A percentile compares a stretch with the other conserved stretches of the same genome.
Evolutionary conservation across 208 protist species (phyloP).

Genomic region (Acanthamoeba divionensis): DNA sequence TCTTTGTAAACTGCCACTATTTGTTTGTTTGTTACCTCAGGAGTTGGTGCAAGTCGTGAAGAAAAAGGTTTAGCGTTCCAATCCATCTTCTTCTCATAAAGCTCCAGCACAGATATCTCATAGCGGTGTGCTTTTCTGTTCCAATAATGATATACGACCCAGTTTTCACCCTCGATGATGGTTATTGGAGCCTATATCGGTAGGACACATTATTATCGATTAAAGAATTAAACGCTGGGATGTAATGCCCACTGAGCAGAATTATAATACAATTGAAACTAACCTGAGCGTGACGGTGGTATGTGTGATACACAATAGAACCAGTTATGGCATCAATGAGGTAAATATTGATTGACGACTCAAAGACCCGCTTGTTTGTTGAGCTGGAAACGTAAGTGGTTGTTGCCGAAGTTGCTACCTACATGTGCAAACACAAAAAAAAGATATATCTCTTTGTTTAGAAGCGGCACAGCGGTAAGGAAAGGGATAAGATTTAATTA

Average conservation of each 20-base stretch:
- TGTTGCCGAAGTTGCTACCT: neutral
- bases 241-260: too few species aligned
- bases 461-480: neutral
- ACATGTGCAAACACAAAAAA: neutral
- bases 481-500: neutral
- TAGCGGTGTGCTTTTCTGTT: conserved; percentile 35
- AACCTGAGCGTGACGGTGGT: neutral
- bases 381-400: neutral
- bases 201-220: neutral
- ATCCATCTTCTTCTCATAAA: conserved; percentile 59
- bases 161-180: conserved; percentile 64
- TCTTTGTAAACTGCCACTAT: neutral
- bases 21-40: neutral
- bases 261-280: neutral
- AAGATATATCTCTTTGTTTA: neutral
- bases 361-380: neutral
- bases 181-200: neutral
- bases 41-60: neutral
- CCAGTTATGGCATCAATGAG: conserved; percentile 60
- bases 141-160: conserved; percentile 60
- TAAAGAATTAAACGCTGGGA: neutral
- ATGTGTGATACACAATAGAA: conserved; percentile 40
- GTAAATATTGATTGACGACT: conserved; percentile 25
- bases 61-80: conserved; percentile 48
- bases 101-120: conserved; percentile 53